A percentile compares a stretch with the other conserved stretches of the same genome.
Conservation (phyloP, 139 green algal species). For the Auxenochlorella pyrenoidosa region DNA sequence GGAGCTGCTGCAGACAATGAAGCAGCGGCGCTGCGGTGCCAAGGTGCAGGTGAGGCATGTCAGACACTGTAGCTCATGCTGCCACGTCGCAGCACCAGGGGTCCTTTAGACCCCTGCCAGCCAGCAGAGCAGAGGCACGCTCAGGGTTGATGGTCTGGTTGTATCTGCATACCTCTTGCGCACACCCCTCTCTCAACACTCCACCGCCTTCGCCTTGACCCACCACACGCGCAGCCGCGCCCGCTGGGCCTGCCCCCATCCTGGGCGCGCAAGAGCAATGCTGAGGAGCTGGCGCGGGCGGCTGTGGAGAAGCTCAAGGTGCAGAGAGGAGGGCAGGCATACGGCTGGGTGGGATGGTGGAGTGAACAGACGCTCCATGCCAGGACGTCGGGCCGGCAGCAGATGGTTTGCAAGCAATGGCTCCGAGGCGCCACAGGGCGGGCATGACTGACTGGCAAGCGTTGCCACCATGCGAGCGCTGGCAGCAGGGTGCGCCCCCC, state of each 20-base stretch:
- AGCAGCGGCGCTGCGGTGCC: not conserved
- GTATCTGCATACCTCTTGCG: not conserved
- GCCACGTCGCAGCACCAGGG: not conserved
- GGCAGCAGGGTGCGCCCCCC: too few relatives aligned
- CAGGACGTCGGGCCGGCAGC: too few relatives aligned
- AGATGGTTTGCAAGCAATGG: too few relatives aligned
- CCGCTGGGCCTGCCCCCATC: slow-evolving; percentile 62
- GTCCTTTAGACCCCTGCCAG: too few relatives aligned
- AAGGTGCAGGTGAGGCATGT: not conserved
- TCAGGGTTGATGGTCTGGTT: not conserved
- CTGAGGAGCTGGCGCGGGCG: not conserved
- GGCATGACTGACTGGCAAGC: too few relatives aligned
- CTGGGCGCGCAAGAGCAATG: slow-evolving; percentile 56
- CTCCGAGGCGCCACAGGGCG: too few relatives aligned
- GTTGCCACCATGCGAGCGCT: too few relatives aligned
- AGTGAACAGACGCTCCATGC: too few relatives aligned
- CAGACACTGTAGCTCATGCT: not conserved
- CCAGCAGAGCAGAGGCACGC: too few relatives aligned
- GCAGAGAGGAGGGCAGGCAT: not conserved
- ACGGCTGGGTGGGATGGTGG: not conserved
- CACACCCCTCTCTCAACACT: not conserved
- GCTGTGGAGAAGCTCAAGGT: slow-evolving; percentile 21
- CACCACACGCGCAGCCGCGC: not conserved
- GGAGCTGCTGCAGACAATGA: not conserved
- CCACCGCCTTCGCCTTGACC: not conserved